Percentiles rank a stretch among this genome's conserved stretches.
Conservation (phyloP, 352 stramenopile species). For the Phytophthora aleatoria region DNA sequence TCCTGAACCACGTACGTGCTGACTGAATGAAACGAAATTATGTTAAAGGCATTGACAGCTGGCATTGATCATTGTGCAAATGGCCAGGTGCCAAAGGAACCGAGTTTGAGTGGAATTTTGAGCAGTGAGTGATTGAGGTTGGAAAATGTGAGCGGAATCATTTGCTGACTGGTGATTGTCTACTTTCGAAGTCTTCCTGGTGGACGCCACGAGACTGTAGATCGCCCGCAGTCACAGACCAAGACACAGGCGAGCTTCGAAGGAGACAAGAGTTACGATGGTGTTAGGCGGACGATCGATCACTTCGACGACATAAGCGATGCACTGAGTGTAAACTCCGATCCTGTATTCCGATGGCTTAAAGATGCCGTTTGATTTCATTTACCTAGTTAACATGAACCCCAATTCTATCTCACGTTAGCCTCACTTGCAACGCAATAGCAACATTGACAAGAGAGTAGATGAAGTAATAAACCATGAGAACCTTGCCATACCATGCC, state of each 20-base stretch:
- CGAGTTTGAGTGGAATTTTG: conserved; percentile 72
- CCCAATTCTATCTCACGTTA: conserved; percentile 11
- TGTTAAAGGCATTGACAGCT: neutral
- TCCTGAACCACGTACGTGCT: conserved; percentile 27
- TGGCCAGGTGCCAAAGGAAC: conserved; percentile 15
- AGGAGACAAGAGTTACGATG: conserved; percentile 11
- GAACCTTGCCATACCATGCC: conserved; percentile 71
- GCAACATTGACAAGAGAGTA: conserved; percentile 78
- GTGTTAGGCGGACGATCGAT: conserved; percentile 7
- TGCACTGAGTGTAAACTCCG: conserved; percentile 43
- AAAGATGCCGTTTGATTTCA: conserved; percentile 47
- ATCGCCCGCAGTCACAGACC: neutral
- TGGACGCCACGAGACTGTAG: conserved; percentile 13
- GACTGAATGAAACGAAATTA: neutral
- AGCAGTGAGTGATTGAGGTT: conserved; percentile 39
- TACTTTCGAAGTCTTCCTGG: conserved; percentile 27
- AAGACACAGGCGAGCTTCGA: conserved; percentile 6
- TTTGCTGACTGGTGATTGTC: conserved; percentile 1
- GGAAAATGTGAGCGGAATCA: neutral
- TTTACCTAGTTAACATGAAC: conserved; percentile 8
- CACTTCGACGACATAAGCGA: conserved; percentile 36
- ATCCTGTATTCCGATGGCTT: conserved; percentile 67
- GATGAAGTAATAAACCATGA: conserved; percentile 67
- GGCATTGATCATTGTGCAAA: neutral
- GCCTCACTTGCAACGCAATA: conserved; percentile 45